Evolutionary conservation across 805 yeast genomes (phyloP).

Genomic region (Ogataea naganishii): DNA sequence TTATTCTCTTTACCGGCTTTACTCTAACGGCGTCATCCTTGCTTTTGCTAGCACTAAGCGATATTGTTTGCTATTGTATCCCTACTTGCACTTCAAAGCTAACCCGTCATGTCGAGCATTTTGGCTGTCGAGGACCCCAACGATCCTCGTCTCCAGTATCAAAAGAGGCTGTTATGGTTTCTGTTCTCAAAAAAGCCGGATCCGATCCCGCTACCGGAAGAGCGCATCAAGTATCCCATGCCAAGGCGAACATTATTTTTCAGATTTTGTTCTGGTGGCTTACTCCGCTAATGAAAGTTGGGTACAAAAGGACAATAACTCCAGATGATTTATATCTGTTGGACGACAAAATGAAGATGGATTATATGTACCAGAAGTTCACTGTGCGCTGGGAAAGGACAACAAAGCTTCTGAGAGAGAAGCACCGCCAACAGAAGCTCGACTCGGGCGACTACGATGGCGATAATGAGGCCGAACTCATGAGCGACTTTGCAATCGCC

Average conservation of each 20-base stretch:
- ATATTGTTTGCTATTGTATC: too few species aligned
- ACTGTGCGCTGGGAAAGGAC: conserved; percentile 2
- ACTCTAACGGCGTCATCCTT: too few species aligned
- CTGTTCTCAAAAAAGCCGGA: conserved; percentile 30
- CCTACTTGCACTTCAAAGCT: too few species aligned
- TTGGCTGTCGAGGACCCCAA: neutral
- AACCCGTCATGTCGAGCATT: neutral
- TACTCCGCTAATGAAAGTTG: conserved; percentile 45
- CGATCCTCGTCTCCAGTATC: neutral
- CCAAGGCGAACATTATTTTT: conserved; percentile 26
- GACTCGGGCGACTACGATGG: too few species aligned
- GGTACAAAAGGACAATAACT: conserved; percentile 57
- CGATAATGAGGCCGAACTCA: conserved; percentile 16
- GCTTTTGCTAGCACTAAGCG: too few species aligned
- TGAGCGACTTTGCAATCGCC: conserved; percentile 18
- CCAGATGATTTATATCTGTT: conserved; percentile 46
- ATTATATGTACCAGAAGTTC: conserved; percentile 24
- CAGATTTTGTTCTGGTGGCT: conserved; percentile 55
- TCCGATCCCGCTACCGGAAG: conserved; percentile 34
- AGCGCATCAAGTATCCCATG: conserved; percentile 32
- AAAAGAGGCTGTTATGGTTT: conserved; percentile 5
- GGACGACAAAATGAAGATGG: conserved; percentile 28
- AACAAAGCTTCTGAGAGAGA: conserved; percentile 3
- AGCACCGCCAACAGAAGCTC: conserved; percentile 5
- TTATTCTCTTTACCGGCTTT: too few species aligned